Conservation (phyloP, 83 land plant species). For the Isoetes engelmannii region DNA sequence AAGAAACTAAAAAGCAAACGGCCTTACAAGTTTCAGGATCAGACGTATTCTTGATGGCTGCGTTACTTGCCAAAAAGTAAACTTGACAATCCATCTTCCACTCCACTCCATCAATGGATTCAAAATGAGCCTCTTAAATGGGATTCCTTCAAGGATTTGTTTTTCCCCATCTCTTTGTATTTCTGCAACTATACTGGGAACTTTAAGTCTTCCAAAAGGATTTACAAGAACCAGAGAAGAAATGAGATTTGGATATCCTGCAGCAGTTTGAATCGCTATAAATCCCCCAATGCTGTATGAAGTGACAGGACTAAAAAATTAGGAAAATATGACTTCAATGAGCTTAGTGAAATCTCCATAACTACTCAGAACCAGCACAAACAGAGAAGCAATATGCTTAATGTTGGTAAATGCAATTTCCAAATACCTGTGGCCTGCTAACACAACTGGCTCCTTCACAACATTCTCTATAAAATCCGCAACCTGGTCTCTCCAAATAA, state of each 20-base stretch:
- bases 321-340: no score
- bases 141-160: background rate
- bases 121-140: slow-evolving; percentile 32
- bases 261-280: slow-evolving; percentile 73
- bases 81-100: slow-evolving; percentile 53
- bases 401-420: no score
- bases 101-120: slow-evolving; percentile 62
- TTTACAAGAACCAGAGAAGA: slow-evolving; percentile 71
- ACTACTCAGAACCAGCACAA: no score
- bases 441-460: slow-evolving; percentile 71
- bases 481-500: slow-evolving; percentile 84
- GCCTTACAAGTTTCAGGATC: no score
- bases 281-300: slow-evolving; percentile 86
- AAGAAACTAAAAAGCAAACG: no score
- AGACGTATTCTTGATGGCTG: slow-evolving; percentile 67
- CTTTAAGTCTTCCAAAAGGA: slow-evolving; percentile 86
- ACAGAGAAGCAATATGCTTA: no score
- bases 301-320: no score
- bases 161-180: no score
- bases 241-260: slow-evolving; percentile 58
- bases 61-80: slow-evolving; percentile 96
- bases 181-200: slow-evolving; percentile 15
- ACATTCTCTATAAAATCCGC: slow-evolving; percentile 75
- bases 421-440: slow-evolving; percentile 76
- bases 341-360: no score